Evolutionary conservation across 2,329 filamentous ascomycete species (phyloP), one percentile per base, ranked within the genome.

Genomic region (Fusarium lateritium): DNA sequence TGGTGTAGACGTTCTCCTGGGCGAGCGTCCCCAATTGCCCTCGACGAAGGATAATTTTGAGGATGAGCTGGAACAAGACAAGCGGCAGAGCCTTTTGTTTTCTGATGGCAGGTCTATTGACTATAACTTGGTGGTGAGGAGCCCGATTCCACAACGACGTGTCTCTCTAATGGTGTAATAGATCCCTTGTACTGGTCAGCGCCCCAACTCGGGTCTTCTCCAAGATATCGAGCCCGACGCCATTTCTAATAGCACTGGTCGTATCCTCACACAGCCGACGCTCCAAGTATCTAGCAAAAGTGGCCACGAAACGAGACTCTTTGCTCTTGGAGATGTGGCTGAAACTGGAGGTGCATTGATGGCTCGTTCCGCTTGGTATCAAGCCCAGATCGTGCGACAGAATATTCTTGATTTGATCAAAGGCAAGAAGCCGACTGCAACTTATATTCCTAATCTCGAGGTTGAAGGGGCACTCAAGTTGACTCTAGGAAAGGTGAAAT

Each of bases 111-210:
- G 13, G 14, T 11, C 38, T 21, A 13, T 40, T 15, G n/a, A 11
- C 6, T 40, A 17, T 15, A n/a, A 40, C 19, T 21, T 40, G 38
- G 13, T 40, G 21, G 38, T 40, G 13, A 14, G 38, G 4, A 10
- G 6, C 11, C 5, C 11, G 8, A 40, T 19, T 40, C 11, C 38
- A 21, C 21, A 8, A 2, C 19, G 10, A 19, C 7, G 5, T 7
- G 6, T 21, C 8, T 21, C 38, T 40, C 38, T 40, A 40, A 40
- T 15, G 13, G n/a, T 40, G 14, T 40, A 10, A 21, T 7, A 64
- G 61, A 54, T 64, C 24, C 49, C 39, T 5, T 64, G 60, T 9
- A 64, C 60, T 9, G 55, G 60, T 11, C 55, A 54, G 7, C 45
- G 43, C 6, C 61, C 61, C 11, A 59, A 60, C 34, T 55, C 61